phyloP scores from a whole-genome alignment of 192 early-diverging fungal species.

The Umbelopsis isabellina region DNA sequence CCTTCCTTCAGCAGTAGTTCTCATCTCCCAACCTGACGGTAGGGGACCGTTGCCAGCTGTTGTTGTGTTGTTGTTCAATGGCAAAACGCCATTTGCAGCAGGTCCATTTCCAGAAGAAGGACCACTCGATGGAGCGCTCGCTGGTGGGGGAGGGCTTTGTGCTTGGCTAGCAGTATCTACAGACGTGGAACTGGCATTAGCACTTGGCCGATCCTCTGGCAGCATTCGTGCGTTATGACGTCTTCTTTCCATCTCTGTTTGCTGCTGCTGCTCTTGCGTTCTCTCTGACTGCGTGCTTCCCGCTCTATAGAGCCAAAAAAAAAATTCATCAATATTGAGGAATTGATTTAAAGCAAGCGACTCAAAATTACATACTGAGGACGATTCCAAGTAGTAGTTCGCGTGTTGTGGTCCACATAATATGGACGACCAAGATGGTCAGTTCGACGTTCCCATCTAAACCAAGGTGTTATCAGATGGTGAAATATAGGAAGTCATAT shows the following conservation, averaged over 20 bases:
- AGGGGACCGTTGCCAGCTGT: slow-evolving; percentile 74
- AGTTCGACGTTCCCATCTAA: slow-evolving; percentile 93
- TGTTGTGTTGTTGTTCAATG: slow-evolving; percentile 53
- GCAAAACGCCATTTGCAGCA: slow-evolving; percentile 36
- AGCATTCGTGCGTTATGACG: slow-evolving; percentile 83
- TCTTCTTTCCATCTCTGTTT: slow-evolving; percentile 75
- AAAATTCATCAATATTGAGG: not conserved
- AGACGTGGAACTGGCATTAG: slow-evolving; percentile 22
- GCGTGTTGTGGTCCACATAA: slow-evolving; percentile 98
- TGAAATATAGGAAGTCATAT: too few relatives aligned
- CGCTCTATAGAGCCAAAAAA: not conserved
- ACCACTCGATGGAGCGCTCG: slow-evolving; percentile 33
- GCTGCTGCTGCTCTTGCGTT: slow-evolving; percentile 50
- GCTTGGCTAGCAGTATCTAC: slow-evolving; percentile 13
- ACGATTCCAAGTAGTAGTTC: slow-evolving; percentile 92
- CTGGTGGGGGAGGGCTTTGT: slow-evolving; percentile 17
- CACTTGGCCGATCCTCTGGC: slow-evolving; percentile 62
- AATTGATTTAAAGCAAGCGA: not conserved
- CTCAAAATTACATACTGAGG: slow-evolving; percentile 40
- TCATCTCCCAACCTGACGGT: slow-evolving; percentile 83
- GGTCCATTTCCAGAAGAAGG: slow-evolving; percentile 35
- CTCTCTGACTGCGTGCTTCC: slow-evolving; percentile 30
- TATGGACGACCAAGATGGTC: slow-evolving; percentile 94
- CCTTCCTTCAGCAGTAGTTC: slow-evolving; percentile 78
- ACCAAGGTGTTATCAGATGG: not conserved